These are phyloP conservation scores for Scedosporium apiospermum DNA, from an alignment of 2,329 filamentous ascomycete genomes.

Conservation along the genomic window DNA sequence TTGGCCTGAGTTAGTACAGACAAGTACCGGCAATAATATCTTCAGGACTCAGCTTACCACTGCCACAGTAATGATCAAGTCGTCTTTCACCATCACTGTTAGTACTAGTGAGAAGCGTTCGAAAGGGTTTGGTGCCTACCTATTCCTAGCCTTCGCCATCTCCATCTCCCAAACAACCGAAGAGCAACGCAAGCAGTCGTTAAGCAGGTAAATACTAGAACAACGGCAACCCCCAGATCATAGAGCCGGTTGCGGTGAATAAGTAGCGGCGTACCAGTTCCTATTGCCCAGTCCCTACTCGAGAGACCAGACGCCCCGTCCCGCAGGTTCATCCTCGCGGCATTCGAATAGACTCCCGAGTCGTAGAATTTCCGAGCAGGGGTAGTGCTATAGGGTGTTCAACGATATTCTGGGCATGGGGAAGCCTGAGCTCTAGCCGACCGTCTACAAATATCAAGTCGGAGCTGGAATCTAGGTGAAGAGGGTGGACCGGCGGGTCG, in stretches of 20 bases:
- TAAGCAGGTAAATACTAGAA: neutral
- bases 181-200: neutral
- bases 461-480: no score
- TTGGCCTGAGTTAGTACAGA: neutral
- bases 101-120: no score
- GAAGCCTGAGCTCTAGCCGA: no score
- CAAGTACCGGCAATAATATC: neutral
- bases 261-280: no score
- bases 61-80: neutral
- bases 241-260: neutral
- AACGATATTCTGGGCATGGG: no score
- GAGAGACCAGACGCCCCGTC: neutral
- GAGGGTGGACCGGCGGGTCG: neutral
- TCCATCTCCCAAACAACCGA: neutral
- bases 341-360: neutral
- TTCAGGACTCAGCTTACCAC: neutral
- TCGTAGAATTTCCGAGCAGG: neutral
- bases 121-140: neutral
- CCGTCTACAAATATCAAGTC: no score
- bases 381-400: no score
- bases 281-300: neutral
- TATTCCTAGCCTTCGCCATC: neutral
- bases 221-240: neutral
- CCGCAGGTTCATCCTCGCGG: neutral
- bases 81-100: neutral